Base-by-base conservation (phyloP, 2,329 filamentous ascomycete species). In the Colletotrichum destructivum region DNA sequence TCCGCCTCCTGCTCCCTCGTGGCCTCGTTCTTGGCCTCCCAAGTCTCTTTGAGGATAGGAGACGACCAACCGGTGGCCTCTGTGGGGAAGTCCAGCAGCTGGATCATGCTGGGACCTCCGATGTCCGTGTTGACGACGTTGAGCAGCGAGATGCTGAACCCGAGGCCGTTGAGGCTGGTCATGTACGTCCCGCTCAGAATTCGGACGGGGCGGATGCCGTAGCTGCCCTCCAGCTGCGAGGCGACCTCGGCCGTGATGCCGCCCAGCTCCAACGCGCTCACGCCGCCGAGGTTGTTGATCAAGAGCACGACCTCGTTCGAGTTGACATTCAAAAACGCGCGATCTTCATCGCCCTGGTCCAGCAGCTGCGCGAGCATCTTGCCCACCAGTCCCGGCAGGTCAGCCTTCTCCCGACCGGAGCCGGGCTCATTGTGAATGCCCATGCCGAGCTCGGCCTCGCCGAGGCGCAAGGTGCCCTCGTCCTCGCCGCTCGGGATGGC, bases 151-250 rank as follows among this genome's bases (percentile, higher is more conserved):
- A 94, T 89, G 79, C 91, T 94, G 82, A 95, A 95, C 6, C 93
- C 93, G 7, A 92, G 84, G 0, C 92, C 92, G 78, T 95, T 94
- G 71, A 95, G 83, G 74, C 91, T 94, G 6, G 93, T 95, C 92
- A 94, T 94, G 80, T 90, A 94, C 0, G 92, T 93, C 40, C 93
- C 93, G 60, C 87, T 86, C 62, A 94, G 82, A 74, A 93, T 87
- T 57, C 93, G 85, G 18, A 89, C 88, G 0, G 92, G 92, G 44
- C 83, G 86, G 77, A 94, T 90, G 73, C 84, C 84, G 79, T 90
- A 90, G 68, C 82, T 84, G 59, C 82, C 81, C 47, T 83, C 84
- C 55, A 94, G 84, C 81, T 94, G 92, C 61, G 84, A 82, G 4
- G 90, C 87, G 2, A 94, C 91, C 80, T 94, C 92, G 31, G 89